A percentile compares a stretch with the other conserved stretches of the same genome.
Evolutionary conservation across 345 rosid genomes (phyloP).

Genomic region (Bruguiera gymnorhiza): DNA sequence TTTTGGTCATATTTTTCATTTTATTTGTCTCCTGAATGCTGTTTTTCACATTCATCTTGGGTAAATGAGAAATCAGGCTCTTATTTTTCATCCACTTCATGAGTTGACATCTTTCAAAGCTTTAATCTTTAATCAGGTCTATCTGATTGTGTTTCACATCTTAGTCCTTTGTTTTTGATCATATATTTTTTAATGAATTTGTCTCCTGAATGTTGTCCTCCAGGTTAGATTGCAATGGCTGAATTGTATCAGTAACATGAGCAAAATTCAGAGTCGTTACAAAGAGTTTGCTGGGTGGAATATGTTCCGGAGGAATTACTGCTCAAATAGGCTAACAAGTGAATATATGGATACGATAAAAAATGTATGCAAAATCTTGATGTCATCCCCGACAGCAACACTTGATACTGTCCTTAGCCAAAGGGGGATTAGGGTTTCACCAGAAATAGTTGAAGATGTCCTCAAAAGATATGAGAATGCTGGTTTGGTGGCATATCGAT

Average conservation of each 20-base stretch:
- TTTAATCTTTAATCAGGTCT: too few species aligned
- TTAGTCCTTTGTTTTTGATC: not conserved
- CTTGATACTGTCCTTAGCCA: conserved; percentile 76
- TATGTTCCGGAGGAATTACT: conserved; percentile 2
- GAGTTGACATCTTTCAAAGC: too few species aligned
- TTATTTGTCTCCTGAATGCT: too few species aligned
- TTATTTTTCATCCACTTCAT: too few species aligned
- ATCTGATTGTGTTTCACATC: not conserved
- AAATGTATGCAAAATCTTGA: conserved; percentile 55
- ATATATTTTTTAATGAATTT: not conserved
- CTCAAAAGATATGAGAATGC: conserved; percentile 69
- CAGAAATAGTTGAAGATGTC: conserved; percentile 60
- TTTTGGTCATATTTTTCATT: too few species aligned
- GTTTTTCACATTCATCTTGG: too few species aligned
- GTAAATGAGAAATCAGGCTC: too few species aligned
- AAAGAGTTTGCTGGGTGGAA: conserved; percentile 24
- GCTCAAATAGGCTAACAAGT: conserved; percentile 31
- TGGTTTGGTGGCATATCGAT: conserved; percentile 75
- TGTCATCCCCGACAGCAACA: conserved; percentile 51
- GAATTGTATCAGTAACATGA: not conserved
- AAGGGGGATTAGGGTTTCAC: conserved; percentile 29
- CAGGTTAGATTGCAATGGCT: not conserved
- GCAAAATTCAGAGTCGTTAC: not conserved
- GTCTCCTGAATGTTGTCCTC: not conserved
- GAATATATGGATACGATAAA: conserved; percentile 41